Percentiles rank a stretch among this genome's conserved stretches.
These are phyloP conservation scores for Spinellus fusiger DNA, from an alignment of 192 early-diverging fungal genomes.

Conservation along the genomic window DNA sequence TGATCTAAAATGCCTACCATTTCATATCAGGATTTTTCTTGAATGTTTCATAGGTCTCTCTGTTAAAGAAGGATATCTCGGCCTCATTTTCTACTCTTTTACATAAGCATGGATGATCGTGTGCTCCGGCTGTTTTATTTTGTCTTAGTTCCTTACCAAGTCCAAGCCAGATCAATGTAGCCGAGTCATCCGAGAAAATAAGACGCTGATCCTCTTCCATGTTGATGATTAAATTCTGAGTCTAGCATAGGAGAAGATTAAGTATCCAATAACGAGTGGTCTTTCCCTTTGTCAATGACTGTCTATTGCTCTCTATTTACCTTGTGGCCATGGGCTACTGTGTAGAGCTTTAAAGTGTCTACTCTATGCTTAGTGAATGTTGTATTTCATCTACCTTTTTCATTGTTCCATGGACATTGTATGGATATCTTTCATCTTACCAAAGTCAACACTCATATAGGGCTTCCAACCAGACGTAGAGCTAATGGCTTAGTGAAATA, in stretches of 20 bases:
- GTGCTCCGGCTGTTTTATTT: not conserved
- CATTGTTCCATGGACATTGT: not conserved
- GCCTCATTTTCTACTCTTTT: constrained; percentile 63
- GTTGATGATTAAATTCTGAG: constrained; percentile 85
- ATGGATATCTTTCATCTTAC: constrained; percentile 30
- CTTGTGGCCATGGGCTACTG: constrained; percentile 67
- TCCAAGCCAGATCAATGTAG: constrained; percentile 45
- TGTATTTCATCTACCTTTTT: not conserved
- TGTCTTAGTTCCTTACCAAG: constrained; percentile 50
- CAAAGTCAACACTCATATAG: constrained; percentile 60
- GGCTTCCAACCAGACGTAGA: constrained; percentile 60
- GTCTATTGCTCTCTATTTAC: too few species aligned
- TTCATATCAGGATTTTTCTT: constrained; percentile 73
- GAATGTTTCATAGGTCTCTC: constrained; percentile 61
- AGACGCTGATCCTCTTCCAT: constrained; percentile 63
- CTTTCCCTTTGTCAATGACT: too few species aligned
- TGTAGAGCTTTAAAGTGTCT: constrained; percentile 78
- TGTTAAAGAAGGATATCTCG: constrained; percentile 79
- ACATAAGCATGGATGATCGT: not conserved
- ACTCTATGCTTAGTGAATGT: not conserved
- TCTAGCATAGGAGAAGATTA: constrained; percentile 46
- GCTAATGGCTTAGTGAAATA: constrained; percentile 45
- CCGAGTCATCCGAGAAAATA: constrained; percentile 53
- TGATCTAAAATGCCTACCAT: constrained; percentile 50
- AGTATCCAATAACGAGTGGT: not conserved